Conservation (phyloP, 148 eudicot species). For the Vaccinium darrowii region DNA sequence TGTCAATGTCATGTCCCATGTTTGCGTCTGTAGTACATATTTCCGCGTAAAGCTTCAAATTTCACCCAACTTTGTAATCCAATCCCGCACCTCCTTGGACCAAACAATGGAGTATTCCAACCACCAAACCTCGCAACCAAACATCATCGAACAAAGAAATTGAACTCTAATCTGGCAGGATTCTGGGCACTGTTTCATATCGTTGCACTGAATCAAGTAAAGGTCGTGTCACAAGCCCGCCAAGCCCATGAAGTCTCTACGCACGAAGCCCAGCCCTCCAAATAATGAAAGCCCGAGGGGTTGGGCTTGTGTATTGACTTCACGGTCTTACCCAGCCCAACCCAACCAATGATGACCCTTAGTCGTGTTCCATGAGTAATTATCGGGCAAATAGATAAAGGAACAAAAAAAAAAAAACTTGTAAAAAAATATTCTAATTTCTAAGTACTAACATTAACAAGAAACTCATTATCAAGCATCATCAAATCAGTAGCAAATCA, state of each 20-base stretch:
- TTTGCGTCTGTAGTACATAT: not conserved
- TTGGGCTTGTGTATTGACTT: not conserved
- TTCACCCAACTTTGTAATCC: not conserved
- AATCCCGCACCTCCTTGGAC: not conserved
- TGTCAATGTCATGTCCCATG: not conserved
- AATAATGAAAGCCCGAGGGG: not conserved
- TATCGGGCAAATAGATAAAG: not conserved
- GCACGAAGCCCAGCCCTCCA: not conserved
- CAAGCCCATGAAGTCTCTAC: not conserved
- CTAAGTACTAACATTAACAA: not conserved
- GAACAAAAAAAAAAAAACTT: not conserved
- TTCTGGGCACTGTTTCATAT: not conserved
- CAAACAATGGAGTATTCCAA: not conserved
- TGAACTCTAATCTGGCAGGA: not conserved
- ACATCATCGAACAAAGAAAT: not conserved
- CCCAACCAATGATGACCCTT: not conserved
- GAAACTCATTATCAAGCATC: not conserved
- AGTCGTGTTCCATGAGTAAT: not conserved
- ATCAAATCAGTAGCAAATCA: not conserved
- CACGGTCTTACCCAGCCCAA: not conserved
- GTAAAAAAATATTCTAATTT: not conserved
- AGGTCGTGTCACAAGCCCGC: not conserved
- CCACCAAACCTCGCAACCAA: not conserved
- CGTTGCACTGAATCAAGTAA: not conserved
- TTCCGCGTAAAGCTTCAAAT: not conserved